Conservation (phyloP, 495 filamentous ascomycete species). For the Xanthoparmelia taractica region DNA sequence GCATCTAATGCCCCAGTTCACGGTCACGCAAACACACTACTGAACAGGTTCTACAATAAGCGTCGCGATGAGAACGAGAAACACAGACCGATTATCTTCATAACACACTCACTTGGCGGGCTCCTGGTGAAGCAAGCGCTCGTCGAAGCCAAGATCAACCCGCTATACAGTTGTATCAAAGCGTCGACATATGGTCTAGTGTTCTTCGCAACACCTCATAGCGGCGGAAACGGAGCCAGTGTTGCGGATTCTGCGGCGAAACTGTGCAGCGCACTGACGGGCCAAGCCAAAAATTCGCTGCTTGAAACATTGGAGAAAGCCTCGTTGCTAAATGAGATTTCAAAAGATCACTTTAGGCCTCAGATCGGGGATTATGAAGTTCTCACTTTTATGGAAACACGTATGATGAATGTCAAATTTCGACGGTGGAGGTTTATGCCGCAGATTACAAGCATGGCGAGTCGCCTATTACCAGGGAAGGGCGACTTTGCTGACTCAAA, state of each 20-base stretch:
- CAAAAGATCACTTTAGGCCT: slow-evolving; percentile 8
- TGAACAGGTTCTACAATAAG: slow-evolving; percentile 11
- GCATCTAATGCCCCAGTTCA: slow-evolving; percentile 7
- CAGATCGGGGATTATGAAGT: slow-evolving; percentile 12
- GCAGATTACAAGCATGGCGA: slow-evolving; percentile 12
- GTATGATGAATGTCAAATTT: slow-evolving; percentile 2
- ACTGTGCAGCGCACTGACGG: slow-evolving; percentile 11
- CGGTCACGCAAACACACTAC: slow-evolving; percentile 5
- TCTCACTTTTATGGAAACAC: slow-evolving; percentile 12
- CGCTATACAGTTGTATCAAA: slow-evolving; percentile 9
- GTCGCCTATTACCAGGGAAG: not conserved
- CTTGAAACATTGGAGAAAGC: slow-evolving; percentile 7
- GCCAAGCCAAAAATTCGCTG: slow-evolving; percentile 5
- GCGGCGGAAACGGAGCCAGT: slow-evolving; percentile 2
- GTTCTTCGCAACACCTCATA: slow-evolving; percentile 14
- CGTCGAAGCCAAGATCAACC: slow-evolving; percentile 8
- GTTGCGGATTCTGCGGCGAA: slow-evolving; percentile 11
- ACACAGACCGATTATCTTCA: slow-evolving; percentile 10
- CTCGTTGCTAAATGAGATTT: slow-evolving; percentile 15
- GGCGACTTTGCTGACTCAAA: not conserved
- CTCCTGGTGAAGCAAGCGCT: slow-evolving; percentile 15
- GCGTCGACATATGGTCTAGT: slow-evolving; percentile 14
- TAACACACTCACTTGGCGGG: slow-evolving; percentile 14
- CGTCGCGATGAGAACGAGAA: not conserved
- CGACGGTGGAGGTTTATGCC: slow-evolving; percentile 1